phyloP scores from a whole-genome alignment of 2,329 filamentous ascomycete species.

The Sporothrix pallida region DNA sequence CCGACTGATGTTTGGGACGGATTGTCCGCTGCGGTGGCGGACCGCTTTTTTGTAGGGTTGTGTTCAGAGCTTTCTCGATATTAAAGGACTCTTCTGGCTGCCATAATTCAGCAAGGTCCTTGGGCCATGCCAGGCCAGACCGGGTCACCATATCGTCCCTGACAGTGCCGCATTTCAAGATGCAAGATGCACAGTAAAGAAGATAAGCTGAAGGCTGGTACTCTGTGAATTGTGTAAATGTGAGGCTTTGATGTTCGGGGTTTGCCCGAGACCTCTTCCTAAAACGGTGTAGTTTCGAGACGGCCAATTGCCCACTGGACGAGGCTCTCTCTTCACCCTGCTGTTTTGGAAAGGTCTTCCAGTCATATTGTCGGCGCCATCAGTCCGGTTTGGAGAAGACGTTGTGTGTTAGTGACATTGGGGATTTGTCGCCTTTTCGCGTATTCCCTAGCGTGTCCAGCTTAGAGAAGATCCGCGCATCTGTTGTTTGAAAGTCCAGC shows the following conservation, averaged over 20 bases:
- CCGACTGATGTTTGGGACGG: not conserved
- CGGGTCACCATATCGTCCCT: not conserved
- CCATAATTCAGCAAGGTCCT: not conserved
- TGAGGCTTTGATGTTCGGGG: not conserved
- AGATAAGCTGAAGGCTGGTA: not conserved
- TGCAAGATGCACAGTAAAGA: not conserved
- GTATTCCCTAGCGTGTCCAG: not conserved
- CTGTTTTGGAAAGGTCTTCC: not conserved
- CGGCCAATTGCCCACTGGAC: not conserved
- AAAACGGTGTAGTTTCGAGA: slow-evolving; percentile 14
- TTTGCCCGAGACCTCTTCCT: not conserved
- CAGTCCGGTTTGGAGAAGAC: slow-evolving; percentile 16
- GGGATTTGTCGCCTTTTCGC: not conserved
- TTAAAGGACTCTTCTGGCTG: slow-evolving; percentile 25
- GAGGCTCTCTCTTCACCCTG: not conserved
- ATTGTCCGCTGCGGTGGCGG: not conserved
- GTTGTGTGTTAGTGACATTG: not conserved
- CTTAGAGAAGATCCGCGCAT: not conserved
- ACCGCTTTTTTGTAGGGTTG: not conserved
- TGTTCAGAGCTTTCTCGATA: not conserved
- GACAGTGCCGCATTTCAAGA: not conserved
- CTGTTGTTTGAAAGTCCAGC: not conserved
- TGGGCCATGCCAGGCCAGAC: not conserved
- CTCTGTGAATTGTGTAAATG: no score
- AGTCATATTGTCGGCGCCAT: slow-evolving; percentile 28